Evolutionary conservation across 1,284 basidiomycete genomes (phyloP), one percentile per base, ranked within the genome.

Genomic region (Apiotrichum veenhuisii): DNA sequence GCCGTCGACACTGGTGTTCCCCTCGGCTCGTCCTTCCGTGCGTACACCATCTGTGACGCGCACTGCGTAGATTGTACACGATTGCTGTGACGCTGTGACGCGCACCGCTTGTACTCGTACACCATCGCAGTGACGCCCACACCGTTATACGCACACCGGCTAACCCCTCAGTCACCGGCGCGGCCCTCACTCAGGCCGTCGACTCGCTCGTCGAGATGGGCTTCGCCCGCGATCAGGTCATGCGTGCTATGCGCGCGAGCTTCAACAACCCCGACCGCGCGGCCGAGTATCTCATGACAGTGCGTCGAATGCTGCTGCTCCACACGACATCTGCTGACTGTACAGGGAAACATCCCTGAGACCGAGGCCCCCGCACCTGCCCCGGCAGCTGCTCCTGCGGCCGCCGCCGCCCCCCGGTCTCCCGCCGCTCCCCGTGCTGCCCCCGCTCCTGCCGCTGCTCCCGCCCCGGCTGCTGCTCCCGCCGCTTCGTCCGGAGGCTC

Each of bases 251-350:
- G 75, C 84, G 91, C 58, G 95, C 94, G 23, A 94, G 91, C 72
- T 99, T 85, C 80, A 99, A 99, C 79, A 98, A 99, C 77, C 91
- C 96, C 2, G 94, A 98, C 70, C 85, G 96, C 43, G 96, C 96
- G 9, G 94, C 94, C 27, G 96, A 99, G 77, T 98, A 98, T 77
- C 81, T 99, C 50, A 88, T 98, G 84, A 96, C 76, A 62, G 94
- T 94, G 67, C 69, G 87, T 80, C 30, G 30, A 9, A 20, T 5
- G 12, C 2, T 44, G 8, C 15, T 34, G 37, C 34, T 10, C 8
- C 7, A 4, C 25, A 4, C 11, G n/a, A 26, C 20, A 38, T 20
- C 2, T 9, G 38, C 59, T 62, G 50, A 63, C 23, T 20, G 20
- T 27, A 38, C 37, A 74, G 71, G 73, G 73, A 18, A 66, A 72